phyloP scores from a whole-genome alignment of 768 basidiomycete species.

The Lyophyllum shimeji region DNA sequence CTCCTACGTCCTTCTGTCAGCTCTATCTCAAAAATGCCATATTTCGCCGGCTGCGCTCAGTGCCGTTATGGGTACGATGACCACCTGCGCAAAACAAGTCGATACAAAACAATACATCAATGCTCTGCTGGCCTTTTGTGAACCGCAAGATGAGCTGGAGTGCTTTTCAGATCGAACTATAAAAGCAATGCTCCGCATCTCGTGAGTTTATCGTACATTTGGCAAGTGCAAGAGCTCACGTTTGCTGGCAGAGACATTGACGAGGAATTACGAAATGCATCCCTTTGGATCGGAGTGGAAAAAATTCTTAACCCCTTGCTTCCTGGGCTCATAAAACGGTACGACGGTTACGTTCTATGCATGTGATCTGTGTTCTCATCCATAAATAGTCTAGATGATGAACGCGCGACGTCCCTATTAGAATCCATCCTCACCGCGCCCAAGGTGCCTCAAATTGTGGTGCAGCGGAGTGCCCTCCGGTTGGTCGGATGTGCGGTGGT shows the following conservation, averaged over 20 bases:
- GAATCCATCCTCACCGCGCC: constrained; percentile 37
- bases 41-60: constrained; percentile 60
- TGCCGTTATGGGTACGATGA: constrained; percentile 55
- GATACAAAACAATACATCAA: constrained; percentile 61
- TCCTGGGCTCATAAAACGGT: constrained; percentile 37
- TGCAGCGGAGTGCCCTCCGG: constrained; percentile 28
- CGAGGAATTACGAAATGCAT: constrained; percentile 43
- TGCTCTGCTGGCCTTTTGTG: constrained; percentile 63
- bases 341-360: not conserved
- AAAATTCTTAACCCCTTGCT: constrained; percentile 58
- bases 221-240: not conserved
- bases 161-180: constrained; percentile 40
- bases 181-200: constrained; percentile 42
- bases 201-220: constrained; percentile 38
- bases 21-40: constrained; percentile 65
- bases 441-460: constrained; percentile 29
- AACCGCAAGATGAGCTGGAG: constrained; percentile 57
- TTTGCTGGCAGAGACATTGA: constrained; percentile 40
- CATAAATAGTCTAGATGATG: constrained; percentile 31
- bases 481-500: constrained; percentile 28
- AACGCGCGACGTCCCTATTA: constrained; percentile 28
- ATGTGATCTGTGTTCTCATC: not conserved
- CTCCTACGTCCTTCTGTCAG: constrained; percentile 69
- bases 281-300: constrained; percentile 52
- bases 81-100: constrained; percentile 47